Conservation (phyloP, 352 stramenopile species). For the Pythium biforme region DNA sequence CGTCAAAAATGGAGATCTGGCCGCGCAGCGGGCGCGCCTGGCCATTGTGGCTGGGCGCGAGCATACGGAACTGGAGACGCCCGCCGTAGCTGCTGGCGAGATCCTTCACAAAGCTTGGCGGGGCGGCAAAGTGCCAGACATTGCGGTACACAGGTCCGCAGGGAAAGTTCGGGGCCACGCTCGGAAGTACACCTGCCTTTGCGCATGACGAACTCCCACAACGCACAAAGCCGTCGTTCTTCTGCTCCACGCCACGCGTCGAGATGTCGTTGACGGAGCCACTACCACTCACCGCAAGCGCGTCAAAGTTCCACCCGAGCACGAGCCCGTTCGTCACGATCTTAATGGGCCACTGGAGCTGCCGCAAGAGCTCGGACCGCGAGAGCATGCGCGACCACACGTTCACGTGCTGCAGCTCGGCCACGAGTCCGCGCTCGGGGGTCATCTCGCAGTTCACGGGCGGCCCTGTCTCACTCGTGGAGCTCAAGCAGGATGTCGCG, state of each 20-base stretch:
- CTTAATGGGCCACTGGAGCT: conserved; percentile 54
- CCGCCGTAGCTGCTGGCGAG: conserved; percentile 54
- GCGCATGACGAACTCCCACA: conserved; percentile 33
- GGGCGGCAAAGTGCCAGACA: conserved; percentile 65
- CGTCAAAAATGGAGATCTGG: conserved; percentile 51
- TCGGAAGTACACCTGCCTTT: conserved; percentile 34
- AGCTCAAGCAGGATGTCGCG: conserved; percentile 14
- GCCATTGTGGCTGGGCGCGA: conserved; percentile 72
- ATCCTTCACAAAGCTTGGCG: conserved; percentile 28
- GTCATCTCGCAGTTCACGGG: conserved; percentile 32
- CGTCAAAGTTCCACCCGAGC: conserved; percentile 68
- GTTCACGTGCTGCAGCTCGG: conserved; percentile 58
- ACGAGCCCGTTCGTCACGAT: conserved; percentile 56
- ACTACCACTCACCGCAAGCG: conserved; percentile 7
- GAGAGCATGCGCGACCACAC: conserved; percentile 52
- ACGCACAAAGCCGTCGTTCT: conserved; percentile 42
- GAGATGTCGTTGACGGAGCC: conserved; percentile 48
- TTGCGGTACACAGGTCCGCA: conserved; percentile 68
- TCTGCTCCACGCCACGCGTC: conserved; percentile 39
- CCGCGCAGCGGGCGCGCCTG: conserved; percentile 45
- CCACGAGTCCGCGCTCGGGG: conserved; percentile 30
- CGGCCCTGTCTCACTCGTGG: neutral
- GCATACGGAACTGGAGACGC: conserved; percentile 65
- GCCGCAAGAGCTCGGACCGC: conserved; percentile 45
- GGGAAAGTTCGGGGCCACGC: conserved; percentile 44